Evolutionary conservation across 805 yeast species (phyloP).

Genomic region (Danielia reshetovae): DNA sequence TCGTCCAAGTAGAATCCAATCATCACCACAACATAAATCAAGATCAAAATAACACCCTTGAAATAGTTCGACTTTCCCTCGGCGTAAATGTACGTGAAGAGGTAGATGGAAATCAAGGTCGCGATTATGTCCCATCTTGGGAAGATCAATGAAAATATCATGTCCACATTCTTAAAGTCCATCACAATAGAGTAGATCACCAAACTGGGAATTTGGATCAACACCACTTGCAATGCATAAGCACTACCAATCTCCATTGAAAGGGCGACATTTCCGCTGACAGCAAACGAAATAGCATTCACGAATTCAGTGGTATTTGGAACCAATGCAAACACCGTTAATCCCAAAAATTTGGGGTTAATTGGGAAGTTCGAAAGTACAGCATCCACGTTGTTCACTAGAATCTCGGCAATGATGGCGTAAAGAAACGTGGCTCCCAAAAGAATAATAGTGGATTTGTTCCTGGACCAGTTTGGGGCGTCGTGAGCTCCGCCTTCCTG

Average conservation of each 20-base stretch:
- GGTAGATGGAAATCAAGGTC: constrained; percentile 74
- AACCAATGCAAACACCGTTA: constrained; percentile 91
- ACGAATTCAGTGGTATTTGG: constrained; percentile 97
- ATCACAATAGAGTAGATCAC: constrained; percentile 64
- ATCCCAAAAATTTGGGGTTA: constrained; percentile 85
- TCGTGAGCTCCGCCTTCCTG: constrained; percentile 73
- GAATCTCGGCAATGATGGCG: constrained; percentile 90
- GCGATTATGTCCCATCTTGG: constrained; percentile 96
- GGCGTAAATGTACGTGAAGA: constrained; percentile 90
- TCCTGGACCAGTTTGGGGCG: constrained; percentile 95
- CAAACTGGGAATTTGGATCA: constrained; percentile 88
- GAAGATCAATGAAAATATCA: constrained; percentile 76
- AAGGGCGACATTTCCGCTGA: constrained; percentile 91
- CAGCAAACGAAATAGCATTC: constrained; percentile 95
- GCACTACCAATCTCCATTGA: constrained; percentile 99
- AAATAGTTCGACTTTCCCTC: constrained; percentile 96
- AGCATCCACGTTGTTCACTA: constrained; percentile 88
- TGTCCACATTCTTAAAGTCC: constrained; percentile 38
- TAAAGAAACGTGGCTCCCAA: constrained; percentile 81
- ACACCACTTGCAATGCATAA: constrained; percentile 91
- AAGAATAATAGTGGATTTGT: constrained; percentile 76
- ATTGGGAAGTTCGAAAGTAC: constrained; percentile 77
- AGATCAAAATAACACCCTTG: constrained; percentile 84
- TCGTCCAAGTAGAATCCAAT: constrained; percentile 75
- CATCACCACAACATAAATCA: constrained; percentile 70